Evolutionary conservation across 78 protist genomes (phyloP).

Genomic region (Dictyostelium firmibasis): DNA sequence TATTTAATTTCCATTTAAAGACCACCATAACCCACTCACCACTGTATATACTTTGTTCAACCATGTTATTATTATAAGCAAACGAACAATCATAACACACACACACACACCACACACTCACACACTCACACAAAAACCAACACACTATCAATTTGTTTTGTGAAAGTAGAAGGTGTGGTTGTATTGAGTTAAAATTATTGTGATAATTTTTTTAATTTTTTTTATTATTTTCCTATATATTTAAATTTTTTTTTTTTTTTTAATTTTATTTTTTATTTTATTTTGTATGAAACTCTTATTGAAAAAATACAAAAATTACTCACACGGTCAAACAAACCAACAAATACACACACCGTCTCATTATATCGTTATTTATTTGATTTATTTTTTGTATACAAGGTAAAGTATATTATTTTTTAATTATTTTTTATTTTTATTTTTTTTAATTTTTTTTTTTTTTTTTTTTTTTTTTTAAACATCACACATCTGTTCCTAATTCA

Average conservation of each 20-base stretch:
- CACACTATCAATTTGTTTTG: neutral
- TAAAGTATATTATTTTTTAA: neutral
- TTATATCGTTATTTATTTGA: neutral
- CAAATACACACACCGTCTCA: neutral
- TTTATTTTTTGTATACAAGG: neutral
- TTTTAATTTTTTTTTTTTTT: neutral
- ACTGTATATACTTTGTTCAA: neutral
- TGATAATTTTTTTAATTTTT: too few relatives aligned
- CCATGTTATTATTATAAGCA: neutral
- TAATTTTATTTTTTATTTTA: too few relatives aligned
- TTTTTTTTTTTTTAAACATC: neutral
- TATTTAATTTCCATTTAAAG: neutral
- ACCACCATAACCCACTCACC: neutral
- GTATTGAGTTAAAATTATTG: neutral
- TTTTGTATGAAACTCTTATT: neutral
- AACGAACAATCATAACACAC: neutral
- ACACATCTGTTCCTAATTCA: constrained; percentile 2
- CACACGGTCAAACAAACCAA: neutral
- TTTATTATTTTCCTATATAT: too few relatives aligned
- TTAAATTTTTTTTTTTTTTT: too few relatives aligned
- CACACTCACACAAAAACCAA: neutral
- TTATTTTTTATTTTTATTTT: neutral
- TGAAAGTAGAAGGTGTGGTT: neutral
- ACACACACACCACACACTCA: too few relatives aligned
- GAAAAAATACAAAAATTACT: neutral